Conservation (phyloP, 106 monocot species). For the Acorus gramineus region DNA sequence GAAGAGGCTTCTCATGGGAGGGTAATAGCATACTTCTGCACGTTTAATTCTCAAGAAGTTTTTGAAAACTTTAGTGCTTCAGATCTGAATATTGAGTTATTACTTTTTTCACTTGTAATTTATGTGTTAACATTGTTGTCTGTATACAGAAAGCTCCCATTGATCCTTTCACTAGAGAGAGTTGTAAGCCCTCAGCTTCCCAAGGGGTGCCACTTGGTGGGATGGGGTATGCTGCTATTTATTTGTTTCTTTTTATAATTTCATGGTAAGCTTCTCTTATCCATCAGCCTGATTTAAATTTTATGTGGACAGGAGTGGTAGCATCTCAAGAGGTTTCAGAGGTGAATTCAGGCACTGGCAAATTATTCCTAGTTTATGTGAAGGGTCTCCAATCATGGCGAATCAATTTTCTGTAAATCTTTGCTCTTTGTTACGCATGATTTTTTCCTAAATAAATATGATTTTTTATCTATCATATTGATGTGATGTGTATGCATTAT, state of each 20-base stretch:
- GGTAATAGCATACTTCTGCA: conserved; percentile 34
- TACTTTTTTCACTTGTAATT: too few species aligned
- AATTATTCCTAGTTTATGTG: conserved; percentile 82
- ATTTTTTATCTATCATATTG: too few species aligned
- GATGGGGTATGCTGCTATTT: conserved; percentile 63
- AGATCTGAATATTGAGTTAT: neutral
- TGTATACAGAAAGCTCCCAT: conserved; percentile 95
- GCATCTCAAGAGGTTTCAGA: conserved; percentile 97
- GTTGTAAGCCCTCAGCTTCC: conserved; percentile 84
- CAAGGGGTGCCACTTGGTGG: conserved; percentile 99
- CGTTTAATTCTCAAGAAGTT: neutral
- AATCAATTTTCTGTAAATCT: conserved; percentile 95
- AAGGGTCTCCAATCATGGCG: conserved; percentile 81
- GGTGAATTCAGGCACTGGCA: conserved; percentile 99
- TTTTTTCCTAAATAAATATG: too few species aligned
- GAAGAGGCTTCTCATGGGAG: conserved; percentile 99
- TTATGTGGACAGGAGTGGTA: conserved; percentile 63
- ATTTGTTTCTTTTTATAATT: neutral
- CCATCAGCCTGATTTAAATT: neutral
- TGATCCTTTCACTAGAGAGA: conserved; percentile 90
- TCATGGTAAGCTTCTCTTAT: neutral
- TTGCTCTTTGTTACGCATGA: neutral
- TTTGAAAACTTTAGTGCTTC: neutral
- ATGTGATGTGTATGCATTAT: too few species aligned
- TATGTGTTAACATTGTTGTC: neutral